Evolutionary conservation across 768 basidiomycete species (phyloP), one percentile per base, ranked within the genome.

Genomic region (Agaricus sinodeliciosus): DNA sequence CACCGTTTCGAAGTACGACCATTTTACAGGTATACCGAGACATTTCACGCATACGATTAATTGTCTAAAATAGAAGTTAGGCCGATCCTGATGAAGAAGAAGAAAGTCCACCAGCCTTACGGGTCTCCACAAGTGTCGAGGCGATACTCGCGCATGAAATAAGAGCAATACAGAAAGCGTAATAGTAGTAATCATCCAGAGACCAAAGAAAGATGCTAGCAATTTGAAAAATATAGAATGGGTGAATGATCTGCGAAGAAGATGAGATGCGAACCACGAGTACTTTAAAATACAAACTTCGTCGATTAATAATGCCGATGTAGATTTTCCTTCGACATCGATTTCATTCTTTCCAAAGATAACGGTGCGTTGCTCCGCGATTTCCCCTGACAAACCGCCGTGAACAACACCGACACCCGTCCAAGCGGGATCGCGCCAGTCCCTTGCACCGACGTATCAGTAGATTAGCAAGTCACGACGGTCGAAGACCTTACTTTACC

Each of bases 201-300:
- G 89, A 87, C 96, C 96, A 99, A 5, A 99, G 71, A 36, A 90
- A 72, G 59, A 98, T 88, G 58, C 93, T 96, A 46, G 92, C 92
- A 58, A 97, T 85, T 76, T 99, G 96, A 64, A 99, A 99, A 50
- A 99, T 87, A 64, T 97, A 98, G 69, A 98, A 98, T 0, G 96
- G 96, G 64, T 98, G 95, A 36, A 98, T 86, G 42, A 96, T 82
- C 92, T 74, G 42, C 4, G 42, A 31, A 26, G 41, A 42, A 39
- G 43, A 51, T 35, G 31, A 55, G 51, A 22, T 55, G 41, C 48
- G 31, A 39, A 34, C 13, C 36, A 45, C 13, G 15, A 43, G 34
- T 7, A 43, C 26, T 49, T 13, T 58, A 44, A 3, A 35, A 48
- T 36, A 51, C 58, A 18, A 28, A 92, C 93, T 78, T 98, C 96